Percentiles rank a stretch among this genome's conserved stretches.
Evolutionary conservation across 1,284 basidiomycete genomes (phyloP).

Genomic region (Ganoderma leucocontextum): DNA sequence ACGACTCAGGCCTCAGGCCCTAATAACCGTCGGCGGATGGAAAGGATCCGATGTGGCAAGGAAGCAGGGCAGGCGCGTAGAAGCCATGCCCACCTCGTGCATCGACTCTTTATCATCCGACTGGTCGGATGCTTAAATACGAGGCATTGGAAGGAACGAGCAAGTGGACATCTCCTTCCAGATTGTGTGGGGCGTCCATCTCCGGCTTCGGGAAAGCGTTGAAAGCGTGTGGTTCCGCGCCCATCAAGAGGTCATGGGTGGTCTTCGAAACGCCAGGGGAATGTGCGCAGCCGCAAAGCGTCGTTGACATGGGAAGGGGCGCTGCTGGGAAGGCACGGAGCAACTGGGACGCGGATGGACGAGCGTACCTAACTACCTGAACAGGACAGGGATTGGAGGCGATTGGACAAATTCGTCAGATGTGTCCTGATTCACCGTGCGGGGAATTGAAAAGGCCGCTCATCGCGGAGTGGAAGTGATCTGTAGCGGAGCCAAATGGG

Average conservation of each 20-base stretch:
- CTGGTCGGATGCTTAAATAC: not conserved
- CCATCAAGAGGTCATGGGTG: not conserved
- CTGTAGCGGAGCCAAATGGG: conserved; percentile 1
- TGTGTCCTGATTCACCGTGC: not conserved
- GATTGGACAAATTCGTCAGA: not conserved
- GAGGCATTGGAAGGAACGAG: not conserved
- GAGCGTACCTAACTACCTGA: not conserved
- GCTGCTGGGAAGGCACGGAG: not conserved
- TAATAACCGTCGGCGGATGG: not conserved
- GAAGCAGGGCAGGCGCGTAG: not conserved
- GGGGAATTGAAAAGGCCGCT: not conserved
- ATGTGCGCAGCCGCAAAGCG: not conserved
- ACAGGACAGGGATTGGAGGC: not conserved
- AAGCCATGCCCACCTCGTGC: not conserved
- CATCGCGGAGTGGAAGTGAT: not conserved
- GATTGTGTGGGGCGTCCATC: not conserved
- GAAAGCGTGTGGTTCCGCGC: not conserved
- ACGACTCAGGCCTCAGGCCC: not conserved
- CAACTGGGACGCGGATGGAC: not conserved
- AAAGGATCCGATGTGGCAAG: not conserved
- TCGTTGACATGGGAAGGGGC: not conserved
- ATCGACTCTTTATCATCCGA: not conserved
- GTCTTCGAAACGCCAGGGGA: not conserved
- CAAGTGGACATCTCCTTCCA: not conserved
- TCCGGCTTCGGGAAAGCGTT: not conserved